Conservation (phyloP, 2,329 filamentous ascomycete genomes). For the Amauroascus niger region DNA sequence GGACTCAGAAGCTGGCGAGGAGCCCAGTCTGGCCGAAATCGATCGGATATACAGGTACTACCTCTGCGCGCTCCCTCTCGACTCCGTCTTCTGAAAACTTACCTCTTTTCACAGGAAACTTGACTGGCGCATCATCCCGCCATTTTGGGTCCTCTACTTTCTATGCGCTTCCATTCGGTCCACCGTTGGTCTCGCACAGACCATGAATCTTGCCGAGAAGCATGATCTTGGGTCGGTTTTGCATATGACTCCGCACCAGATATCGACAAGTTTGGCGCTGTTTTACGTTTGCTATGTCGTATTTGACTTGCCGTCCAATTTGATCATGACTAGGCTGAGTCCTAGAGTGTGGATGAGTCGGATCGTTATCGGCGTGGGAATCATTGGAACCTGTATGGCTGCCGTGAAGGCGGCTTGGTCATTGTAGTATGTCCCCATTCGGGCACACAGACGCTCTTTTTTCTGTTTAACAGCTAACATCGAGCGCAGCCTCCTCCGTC, state of each 20-base stretch:
- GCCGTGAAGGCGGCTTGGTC: conserved; percentile 77
- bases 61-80: not conserved
- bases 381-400: conserved; percentile 75
- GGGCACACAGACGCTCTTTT: not conserved
- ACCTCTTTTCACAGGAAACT: conserved; percentile 39
- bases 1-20: conserved; percentile 12
- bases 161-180: conserved; percentile 84
- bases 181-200: conserved; percentile 88
- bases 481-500: conserved; percentile 56
- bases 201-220: conserved; percentile 64
- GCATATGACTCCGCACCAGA: conserved; percentile 60
- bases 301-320: conserved; percentile 79
- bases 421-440: conserved; percentile 50
- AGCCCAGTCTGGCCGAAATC: conserved; percentile 27
- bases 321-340: conserved; percentile 76
- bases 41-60: conserved; percentile 33
- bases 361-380: conserved; percentile 76
- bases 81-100: not conserved
- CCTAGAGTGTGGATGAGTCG: conserved; percentile 86
- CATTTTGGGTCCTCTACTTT: conserved; percentile 87
- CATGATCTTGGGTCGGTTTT: conserved; percentile 70
- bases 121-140: conserved; percentile 53
- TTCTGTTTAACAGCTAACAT: not conserved
- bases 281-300: conserved; percentile 91
- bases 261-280: conserved; percentile 72